These are phyloP conservation scores for Aegilops bicornis DNA, from an alignment of 176 grass and related monocot genomes.

Conservation along the genomic window DNA sequence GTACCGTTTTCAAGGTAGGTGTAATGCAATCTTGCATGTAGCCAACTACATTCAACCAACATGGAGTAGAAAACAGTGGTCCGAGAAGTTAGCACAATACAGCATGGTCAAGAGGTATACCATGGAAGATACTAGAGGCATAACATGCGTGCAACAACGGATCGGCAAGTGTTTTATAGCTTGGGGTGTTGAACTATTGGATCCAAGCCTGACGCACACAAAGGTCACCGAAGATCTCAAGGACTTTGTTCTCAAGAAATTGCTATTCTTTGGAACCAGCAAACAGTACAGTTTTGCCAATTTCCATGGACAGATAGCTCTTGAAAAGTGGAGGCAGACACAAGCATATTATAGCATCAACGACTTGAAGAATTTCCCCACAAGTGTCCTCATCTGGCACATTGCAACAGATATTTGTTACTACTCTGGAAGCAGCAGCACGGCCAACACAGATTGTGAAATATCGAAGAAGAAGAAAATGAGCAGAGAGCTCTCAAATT, in stretches of 20 bases:
- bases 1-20: rapidly evolving
- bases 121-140: background rate
- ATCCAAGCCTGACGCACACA: background rate
- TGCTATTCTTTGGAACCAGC: rapidly evolving
- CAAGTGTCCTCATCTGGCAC: background rate
- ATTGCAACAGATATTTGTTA: conserved; percentile 12
- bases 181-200: background rate
- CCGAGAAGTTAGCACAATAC: background rate
- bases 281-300: background rate
- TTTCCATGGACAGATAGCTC: background rate
- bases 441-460: background rate
- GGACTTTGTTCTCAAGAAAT: background rate
- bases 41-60: background rate
- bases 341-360: background rate
- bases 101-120: too few species aligned
- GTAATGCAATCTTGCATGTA: too few species aligned
- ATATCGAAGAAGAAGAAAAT: background rate
- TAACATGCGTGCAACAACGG: background rate
- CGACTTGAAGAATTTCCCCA: background rate
- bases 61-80: background rate
- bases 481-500: background rate
- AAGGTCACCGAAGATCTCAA: background rate
- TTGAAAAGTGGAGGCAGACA: background rate
- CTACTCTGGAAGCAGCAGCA: background rate
- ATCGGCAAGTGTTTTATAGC: rapidly evolving